Conservation (phyloP, 164 flowering plant species). For the Liriodendron chinense region DNA sequence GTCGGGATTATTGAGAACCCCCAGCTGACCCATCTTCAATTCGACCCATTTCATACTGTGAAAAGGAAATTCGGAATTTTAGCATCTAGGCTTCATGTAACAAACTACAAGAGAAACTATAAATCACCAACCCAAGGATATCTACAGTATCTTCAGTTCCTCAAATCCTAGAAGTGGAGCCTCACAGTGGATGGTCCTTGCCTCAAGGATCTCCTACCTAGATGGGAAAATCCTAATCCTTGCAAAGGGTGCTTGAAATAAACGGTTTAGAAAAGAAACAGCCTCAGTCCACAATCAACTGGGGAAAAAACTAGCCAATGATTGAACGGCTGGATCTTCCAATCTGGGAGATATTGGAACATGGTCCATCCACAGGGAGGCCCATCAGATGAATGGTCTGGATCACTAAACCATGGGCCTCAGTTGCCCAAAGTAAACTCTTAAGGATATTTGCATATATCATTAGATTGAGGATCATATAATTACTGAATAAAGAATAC, state of each 20-base stretch:
- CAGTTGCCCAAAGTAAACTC: neutral
- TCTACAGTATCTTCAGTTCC: no score
- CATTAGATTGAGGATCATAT: neutral
- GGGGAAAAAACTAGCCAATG: neutral
- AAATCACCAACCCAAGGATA: neutral
- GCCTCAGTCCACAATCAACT: neutral
- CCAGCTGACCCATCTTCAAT: conserved; percentile 93
- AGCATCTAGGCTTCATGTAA: conserved; percentile 1
- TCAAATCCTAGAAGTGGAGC: neutral
- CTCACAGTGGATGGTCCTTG: neutral
- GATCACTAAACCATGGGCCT: neutral
- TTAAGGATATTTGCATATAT: neutral
- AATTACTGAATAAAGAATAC: neutral
- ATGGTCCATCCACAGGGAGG: neutral
- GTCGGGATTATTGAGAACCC: conserved; percentile 86
- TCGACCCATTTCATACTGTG: conserved; percentile 98
- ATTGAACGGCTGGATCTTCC: neutral
- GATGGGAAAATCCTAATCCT: neutral
- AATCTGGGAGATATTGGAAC: neutral
- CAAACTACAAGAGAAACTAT: neutral
- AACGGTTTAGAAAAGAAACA: neutral
- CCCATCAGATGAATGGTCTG: neutral
- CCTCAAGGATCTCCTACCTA: neutral
- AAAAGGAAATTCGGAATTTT: conserved; percentile 11
- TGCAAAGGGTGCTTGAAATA: neutral